Evolutionary conservation across 1,284 basidiomycete species (phyloP).

Genomic region (Afroboletus lepidellus): DNA sequence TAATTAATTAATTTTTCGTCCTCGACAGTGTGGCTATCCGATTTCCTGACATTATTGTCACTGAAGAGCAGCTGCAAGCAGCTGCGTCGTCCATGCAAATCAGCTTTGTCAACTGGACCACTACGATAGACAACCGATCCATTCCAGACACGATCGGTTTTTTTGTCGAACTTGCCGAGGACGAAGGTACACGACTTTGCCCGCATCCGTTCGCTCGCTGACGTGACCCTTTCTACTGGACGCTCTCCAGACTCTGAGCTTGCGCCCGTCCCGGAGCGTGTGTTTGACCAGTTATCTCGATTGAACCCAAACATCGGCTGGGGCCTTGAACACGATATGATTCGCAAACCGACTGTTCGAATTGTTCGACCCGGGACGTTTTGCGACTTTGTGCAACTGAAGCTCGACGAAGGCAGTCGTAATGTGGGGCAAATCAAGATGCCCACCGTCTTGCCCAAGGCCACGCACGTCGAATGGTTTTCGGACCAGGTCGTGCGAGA

Average conservation of each 20-base stretch:
- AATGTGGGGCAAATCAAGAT: conserved; percentile 20
- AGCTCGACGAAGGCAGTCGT: background rate
- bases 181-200: conserved; percentile 2
- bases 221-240: too few species aligned
- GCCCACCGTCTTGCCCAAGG: background rate
- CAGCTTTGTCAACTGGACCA: background rate
- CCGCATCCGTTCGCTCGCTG: background rate
- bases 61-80: background rate
- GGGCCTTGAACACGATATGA: too few species aligned
- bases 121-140: background rate
- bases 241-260: background rate
- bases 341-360: conserved; percentile 16
- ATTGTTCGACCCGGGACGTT: conserved; percentile 22
- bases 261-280: background rate
- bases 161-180: conserved; percentile 18
- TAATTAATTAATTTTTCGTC: background rate
- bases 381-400: conserved; percentile 15
- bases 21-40: background rate
- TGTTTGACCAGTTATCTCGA: conserved; percentile 7
- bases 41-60: background rate
- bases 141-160: conserved; percentile 3
- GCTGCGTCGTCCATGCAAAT: background rate
- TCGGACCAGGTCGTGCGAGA: conserved; percentile 12
- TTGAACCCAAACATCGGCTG: conserved; percentile 3
- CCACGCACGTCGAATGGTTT: conserved; percentile 10